phyloP scores from a whole-genome alignment of 139 green algal genomes.

The Zygnema cylindricum region DNA sequence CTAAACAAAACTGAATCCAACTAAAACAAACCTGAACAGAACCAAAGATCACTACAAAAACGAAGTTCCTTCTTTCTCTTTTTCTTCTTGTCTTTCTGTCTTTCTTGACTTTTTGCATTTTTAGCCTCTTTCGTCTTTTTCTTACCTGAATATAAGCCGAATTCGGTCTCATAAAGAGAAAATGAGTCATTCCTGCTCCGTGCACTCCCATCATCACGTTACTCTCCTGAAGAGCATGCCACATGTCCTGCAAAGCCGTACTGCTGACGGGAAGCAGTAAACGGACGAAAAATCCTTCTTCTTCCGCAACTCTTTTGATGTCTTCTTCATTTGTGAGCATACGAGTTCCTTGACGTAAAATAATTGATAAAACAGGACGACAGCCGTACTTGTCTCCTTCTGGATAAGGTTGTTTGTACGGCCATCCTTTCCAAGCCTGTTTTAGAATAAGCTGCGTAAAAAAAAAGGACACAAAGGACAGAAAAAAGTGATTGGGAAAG shows the following conservation, averaged over 20 bases:
- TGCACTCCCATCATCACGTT: conserved; percentile 20
- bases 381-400: not conserved
- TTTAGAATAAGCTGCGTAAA: not conserved
- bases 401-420: not conserved
- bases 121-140: not conserved
- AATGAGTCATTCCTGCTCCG: conserved; percentile 18
- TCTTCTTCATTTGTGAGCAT: not conserved
- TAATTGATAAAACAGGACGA: not conserved
- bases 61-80: not conserved
- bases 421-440: not conserved
- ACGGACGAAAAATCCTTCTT: not conserved
- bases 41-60: not conserved
- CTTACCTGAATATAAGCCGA: conserved; percentile 6
- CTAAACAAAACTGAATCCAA: no score
- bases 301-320: conserved; percentile 7
- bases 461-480: not conserved
- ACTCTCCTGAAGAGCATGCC: not conserved
- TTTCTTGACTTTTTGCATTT: not conserved
- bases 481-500: no score
- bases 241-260: not conserved
- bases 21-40: no score
- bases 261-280: not conserved
- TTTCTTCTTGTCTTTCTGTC: no score
- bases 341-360: not conserved
- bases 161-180: conserved; percentile 14